Evolutionary conservation across 192 early-diverging fungal genomes (phyloP), one percentile per base, ranked within the genome.

Genomic region (Coemansia sp.): DNA sequence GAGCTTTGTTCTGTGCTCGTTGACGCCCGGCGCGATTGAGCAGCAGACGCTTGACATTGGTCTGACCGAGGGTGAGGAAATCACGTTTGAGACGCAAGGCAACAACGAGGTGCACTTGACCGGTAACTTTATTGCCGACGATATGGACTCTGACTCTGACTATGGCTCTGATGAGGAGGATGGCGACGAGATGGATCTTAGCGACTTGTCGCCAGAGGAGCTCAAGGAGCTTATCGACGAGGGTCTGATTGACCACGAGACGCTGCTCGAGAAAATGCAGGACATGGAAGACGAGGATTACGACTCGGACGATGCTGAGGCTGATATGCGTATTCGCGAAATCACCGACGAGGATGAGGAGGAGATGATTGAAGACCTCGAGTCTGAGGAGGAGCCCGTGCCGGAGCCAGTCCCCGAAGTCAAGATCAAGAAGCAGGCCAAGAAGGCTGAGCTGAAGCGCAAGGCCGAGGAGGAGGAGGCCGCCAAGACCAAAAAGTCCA

Each of bases 21-120:
- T 97, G 67, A 88, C 83, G 11, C 84, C 90, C 10, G 92, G 87
- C 49, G 78, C 85, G 63, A 80, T 84, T 48, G 90, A 97, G 66
- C 90, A 94, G 75, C 88, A 92, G 78, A 28, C 59, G 1, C 71
- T 97, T 55, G 86, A 90, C 37, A 54, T 89, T 20, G 66, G 67
- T 20, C 85, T 90, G 54, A 82, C 82, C 28, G 90, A 94, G 56
- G 89, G 88, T 56, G 91, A 93, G 61, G 91, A 91, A 66, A 84
- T 97, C 63, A 89, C 87, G 6, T 92, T 97, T 68, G 77, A 84
- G 26, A 81, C 83, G 28, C 64, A 66, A 10, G 94, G 94, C 23
- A 67, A 88, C 48, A 73, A 78, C 60, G 82, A 83, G 53, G 28
- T 76, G 20, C 67, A 73, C 57, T 54, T 77, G 53, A 80, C 63